Base-by-base conservation (phyloP, 768 basidiomycete species). In the Boletellus ananas region DNA sequence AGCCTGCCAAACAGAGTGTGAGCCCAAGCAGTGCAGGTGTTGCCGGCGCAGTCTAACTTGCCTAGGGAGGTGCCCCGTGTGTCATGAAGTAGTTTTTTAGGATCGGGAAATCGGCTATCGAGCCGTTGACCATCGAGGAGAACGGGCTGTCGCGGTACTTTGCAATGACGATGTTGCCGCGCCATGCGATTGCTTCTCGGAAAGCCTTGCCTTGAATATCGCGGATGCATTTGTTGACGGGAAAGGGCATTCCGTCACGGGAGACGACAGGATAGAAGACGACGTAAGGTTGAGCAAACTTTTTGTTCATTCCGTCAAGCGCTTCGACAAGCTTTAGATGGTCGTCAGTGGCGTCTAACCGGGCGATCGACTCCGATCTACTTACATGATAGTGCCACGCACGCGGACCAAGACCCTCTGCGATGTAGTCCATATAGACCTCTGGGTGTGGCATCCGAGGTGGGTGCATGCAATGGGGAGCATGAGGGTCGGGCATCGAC, bases 101-200 rank as follows among this genome's bases (percentile, higher is more conserved):
- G 54, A 91, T 79, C 3, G 89, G 85, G 56, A 89, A 91, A 61
- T 90, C 89, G 34, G 88, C 83, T 79, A 89, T 90, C n/a, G 85
- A 81, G 20, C 80, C 81, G 61, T 89, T 76, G 18, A 82, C 79
- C 79, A 90, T 79, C 33, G 67, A 69, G 2, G 71, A 67, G 63
- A 74, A 78, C 7, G 68, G 66, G 27, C 65, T 63, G 59, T 78
- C 75, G 36, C 61, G 63, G 54, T 79, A 91, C 67, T 90, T 91
- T 35, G 84, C 87, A 38, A 89, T 72, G 55, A 91, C 72, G 47
- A 91, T 77, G 67, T 90, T 89, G 20, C 89, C 89, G 43, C 86
- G 78, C 89, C 89, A 91, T 36, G 87, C 85, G 48, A 60, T 58
- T 46, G 79, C 75, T 62, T 88, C 86, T 58, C 70, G 74, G 68